Percentiles rank a stretch among this genome's conserved stretches.
Conservation (phyloP, 2,329 filamentous ascomycete genomes). For the Botryotinia convoluta region DNA sequence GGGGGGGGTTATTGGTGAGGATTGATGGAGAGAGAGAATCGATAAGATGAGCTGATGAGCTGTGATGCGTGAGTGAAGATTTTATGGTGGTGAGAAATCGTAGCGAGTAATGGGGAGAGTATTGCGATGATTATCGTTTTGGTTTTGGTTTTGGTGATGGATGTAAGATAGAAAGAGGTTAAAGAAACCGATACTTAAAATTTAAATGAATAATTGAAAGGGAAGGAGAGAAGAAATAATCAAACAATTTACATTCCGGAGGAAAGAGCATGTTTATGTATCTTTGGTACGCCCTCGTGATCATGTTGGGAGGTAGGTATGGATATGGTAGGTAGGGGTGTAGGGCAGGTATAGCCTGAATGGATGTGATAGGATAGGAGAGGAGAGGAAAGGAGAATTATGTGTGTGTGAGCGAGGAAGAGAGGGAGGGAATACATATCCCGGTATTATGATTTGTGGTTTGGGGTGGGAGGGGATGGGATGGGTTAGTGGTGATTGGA, state of each 20-base stretch:
- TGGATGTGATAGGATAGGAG: background rate
- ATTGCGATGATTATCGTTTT: background rate
- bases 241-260: no score
- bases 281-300: background rate
- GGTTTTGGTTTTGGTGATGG: rapidly evolving
- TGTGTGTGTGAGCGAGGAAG: no score
- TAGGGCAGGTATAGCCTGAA: background rate
- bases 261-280: background rate
- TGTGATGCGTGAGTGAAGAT: background rate
- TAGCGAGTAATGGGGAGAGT: background rate
- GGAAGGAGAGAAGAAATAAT: background rate
- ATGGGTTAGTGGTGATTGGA: background rate
- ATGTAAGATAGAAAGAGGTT: background rate
- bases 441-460: background rate
- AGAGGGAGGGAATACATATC: background rate
- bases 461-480: background rate
- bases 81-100: no score
- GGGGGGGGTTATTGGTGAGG: background rate
- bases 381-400: background rate
- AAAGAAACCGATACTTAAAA: background rate
- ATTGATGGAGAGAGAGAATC: background rate
- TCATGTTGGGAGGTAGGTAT: background rate
- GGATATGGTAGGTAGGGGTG: background rate
- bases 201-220: background rate
- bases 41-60: background rate